Evolutionary conservation across 1,284 basidiomycete genomes (phyloP), one percentile per base, ranked within the genome.

Genomic region (Apiotrichum domesticum): DNA sequence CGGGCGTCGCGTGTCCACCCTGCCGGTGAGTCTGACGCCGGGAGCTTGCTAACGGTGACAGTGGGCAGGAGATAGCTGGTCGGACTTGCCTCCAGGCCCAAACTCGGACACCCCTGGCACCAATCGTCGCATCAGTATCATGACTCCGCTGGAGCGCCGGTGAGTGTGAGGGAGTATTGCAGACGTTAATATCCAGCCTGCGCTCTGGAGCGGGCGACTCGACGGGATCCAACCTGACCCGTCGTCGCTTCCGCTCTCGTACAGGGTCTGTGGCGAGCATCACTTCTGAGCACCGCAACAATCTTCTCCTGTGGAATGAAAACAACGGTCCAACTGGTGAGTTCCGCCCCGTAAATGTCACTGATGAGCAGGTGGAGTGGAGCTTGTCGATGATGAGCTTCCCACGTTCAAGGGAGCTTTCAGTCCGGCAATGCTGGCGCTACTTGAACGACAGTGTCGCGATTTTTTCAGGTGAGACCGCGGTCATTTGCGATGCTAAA

Each of bases 381-480:
- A 21, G 21, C 21, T 21, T 21, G 21, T 21, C 21, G 21, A 21
- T 21, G 21, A 21, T 21, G 21, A 21, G 21, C 21, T 21, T 21
- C 21, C 21, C 21, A 21, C 21, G 21, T 14, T 42, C 4, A 39
- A 8, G n/a, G 44, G 41, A 42, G 52, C 53, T 0, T 70, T 68
- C 56, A 47, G 54, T 10, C 69, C 70, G 1, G 58, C 62, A 9
- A 59, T 65, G 59, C 63, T 72, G 8, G 71, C 70, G 2, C 65
- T 62, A 3, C 56, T 75, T 33, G 71, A 73, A 50, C 61, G 40
- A 11, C 69, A 70, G 50, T 73, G 71, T 46, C 64, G 71, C 48
- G 56, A 67, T 46, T 75, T 73, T 54, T 59, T 72, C 42, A 65
- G 45, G 70, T 71, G 44, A n/a, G 64, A 51, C 8, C 0, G 4